phyloP scores from a whole-genome alignment of 257 asterid genomes.

The Cinchona pubescens region DNA sequence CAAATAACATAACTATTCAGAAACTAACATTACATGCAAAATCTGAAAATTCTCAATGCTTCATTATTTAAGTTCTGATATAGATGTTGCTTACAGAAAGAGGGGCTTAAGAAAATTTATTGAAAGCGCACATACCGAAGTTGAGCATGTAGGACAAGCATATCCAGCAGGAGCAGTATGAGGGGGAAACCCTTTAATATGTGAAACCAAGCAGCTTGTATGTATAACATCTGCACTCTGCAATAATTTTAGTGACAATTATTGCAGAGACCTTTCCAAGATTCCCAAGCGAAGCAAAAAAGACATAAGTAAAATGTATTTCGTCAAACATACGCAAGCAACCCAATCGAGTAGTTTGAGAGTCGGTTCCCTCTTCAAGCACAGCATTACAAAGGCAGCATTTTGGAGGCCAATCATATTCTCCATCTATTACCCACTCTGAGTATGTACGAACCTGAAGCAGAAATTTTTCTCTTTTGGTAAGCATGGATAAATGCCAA shows the following conservation, averaged over 20 bases:
- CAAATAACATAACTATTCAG: background rate
- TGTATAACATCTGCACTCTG: slow-evolving; percentile 64
- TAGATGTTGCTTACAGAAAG: background rate
- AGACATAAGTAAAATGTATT: background rate
- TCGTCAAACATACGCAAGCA: slow-evolving; percentile 77
- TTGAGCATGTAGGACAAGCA: slow-evolving; percentile 73
- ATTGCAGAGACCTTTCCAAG: background rate
- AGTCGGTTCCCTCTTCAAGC: slow-evolving; percentile 63
- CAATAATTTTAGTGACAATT: slow-evolving; percentile 12
- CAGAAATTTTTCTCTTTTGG: slow-evolving; percentile 2
- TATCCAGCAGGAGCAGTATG: slow-evolving; percentile 90
- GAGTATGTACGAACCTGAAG: slow-evolving; percentile 76
- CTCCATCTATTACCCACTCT: slow-evolving; percentile 98
- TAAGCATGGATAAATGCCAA: background rate
- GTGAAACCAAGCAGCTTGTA: slow-evolving; percentile 73
- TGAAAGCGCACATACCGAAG: slow-evolving; percentile 45
- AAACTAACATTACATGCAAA: background rate
- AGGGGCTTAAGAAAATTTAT: background rate
- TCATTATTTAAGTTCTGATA: background rate
- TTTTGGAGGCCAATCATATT: slow-evolving; percentile 96
- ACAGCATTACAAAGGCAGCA: slow-evolving; percentile 78
- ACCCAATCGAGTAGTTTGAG: slow-evolving; percentile 83
- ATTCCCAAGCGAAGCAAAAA: background rate
- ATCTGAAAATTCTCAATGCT: background rate
- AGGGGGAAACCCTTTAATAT: slow-evolving; percentile 68